These are phyloP conservation scores for Antarctomyces pellizariae DNA, from an alignment of 495 filamentous ascomycete species.

Conservation along the genomic window DNA sequence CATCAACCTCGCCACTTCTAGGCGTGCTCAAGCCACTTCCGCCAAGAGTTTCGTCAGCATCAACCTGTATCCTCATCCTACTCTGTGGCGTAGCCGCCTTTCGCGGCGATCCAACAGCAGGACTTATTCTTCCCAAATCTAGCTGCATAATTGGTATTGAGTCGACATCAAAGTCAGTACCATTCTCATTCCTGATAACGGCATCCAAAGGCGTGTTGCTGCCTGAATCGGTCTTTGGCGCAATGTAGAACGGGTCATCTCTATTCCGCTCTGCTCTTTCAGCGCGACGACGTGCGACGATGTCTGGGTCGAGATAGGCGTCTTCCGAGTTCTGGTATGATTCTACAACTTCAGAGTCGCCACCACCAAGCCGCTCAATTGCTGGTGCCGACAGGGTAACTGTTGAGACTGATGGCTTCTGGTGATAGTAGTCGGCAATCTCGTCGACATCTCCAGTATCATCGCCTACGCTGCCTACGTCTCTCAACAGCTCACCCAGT, in stretches of 20 bases:
- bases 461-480: conserved; percentile 28
- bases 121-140: conserved; percentile 30
- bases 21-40: conserved; percentile 12
- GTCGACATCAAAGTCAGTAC: conserved; percentile 65
- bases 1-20: conserved; percentile 16
- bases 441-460: conserved; percentile 32
- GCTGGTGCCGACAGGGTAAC: conserved; percentile 25
- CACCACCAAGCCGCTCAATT: conserved; percentile 23
- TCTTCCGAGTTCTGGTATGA: conserved; percentile 47
- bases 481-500: conserved; percentile 35
- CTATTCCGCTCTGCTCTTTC: conserved; percentile 58
- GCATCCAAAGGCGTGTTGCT: conserved; percentile 48
- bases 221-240: conserved; percentile 26
- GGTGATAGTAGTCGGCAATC: conserved; percentile 52
- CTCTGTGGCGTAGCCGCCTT: conserved; percentile 8
- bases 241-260: conserved; percentile 93
- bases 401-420: conserved; percentile 6
- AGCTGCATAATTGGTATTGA: conserved; percentile 88
- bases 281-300: conserved; percentile 33
- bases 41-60: conserved; percentile 14
- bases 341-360: conserved; percentile 17
- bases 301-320: conserved; percentile 36
- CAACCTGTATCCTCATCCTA: conserved; percentile 13
- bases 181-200: conserved; percentile 41
- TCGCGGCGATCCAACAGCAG: conserved; percentile 3